Conservation (phyloP, 2,329 filamentous ascomycete genomes). For the Alternaria consortialis region DNA sequence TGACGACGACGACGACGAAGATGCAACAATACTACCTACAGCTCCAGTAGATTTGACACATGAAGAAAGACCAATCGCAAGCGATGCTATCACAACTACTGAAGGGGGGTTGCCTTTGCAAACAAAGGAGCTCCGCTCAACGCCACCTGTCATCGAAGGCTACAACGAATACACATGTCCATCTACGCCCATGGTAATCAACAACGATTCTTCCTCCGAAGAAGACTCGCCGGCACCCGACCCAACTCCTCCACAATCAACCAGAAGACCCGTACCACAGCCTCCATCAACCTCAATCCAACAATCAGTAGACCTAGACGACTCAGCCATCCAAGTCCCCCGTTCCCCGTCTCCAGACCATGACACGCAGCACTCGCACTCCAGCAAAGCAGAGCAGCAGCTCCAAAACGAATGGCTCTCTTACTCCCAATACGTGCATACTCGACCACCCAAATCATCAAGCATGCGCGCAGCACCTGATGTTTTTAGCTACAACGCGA, state of each 20-base stretch:
- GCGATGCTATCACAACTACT: neutral
- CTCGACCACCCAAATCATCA: slow-evolving; percentile 26
- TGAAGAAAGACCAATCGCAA: neutral
- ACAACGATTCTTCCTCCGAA: slow-evolving; percentile 33
- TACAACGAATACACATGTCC: slow-evolving; percentile 28
- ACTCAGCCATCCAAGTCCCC: slow-evolving; percentile 32
- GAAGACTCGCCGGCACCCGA: slow-evolving; percentile 13
- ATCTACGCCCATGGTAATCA: slow-evolving; percentile 38
- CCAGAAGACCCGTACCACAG: neutral
- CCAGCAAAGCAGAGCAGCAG: slow-evolving; percentile 46
- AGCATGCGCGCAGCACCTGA: slow-evolving; percentile 42
- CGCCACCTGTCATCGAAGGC: slow-evolving; percentile 17
- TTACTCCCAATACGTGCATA: slow-evolving; percentile 44
- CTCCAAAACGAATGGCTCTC: slow-evolving; percentile 43
- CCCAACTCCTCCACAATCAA: slow-evolving; percentile 12
- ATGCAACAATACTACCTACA: neutral
- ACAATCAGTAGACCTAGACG: slow-evolving; percentile 29
- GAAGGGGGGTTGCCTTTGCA: slow-evolving; percentile 1
- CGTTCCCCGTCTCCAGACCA: slow-evolving; percentile 30
- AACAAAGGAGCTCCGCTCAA: slow-evolving; percentile 20
- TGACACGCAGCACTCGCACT: slow-evolving; percentile 40
- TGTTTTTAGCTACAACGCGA: slow-evolving; percentile 38
- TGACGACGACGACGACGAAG: slow-evolving; percentile 2
- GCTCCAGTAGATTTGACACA: neutral
- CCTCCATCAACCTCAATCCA: slow-evolving; percentile 14